Base-by-base conservation (phyloP, 2,329 filamentous ascomycete genomes). In the Cucurbitaria berberidis region DNA sequence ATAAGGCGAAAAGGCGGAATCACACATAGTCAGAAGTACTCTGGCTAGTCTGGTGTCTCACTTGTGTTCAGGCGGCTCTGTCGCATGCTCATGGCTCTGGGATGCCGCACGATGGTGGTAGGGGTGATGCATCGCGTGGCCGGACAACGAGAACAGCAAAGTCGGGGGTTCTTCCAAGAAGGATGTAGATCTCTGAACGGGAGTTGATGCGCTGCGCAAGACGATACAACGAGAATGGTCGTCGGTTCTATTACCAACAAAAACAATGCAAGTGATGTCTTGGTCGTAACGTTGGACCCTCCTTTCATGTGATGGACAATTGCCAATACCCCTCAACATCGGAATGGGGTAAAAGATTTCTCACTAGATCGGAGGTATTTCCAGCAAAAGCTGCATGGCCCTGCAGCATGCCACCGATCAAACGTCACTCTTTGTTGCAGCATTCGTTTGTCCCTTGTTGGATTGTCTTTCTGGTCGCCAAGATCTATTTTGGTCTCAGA, bases 401-500 rank as follows among this genome's bases (percentile, higher is more conserved):
- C 13, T 34, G 30, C 30, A 34, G 30, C 30, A 15, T 34, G 29
- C 42, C 42, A 45, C n/a, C n/a, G 24, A 18, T 22, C n/a, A 35
- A 18, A 34, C 42, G 29, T 34, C 30, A 45, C 26, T 41, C 18
- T 34, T 22, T 7, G 8, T n/a, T 32, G 35, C 36, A 39, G 36
- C 36, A 39, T 39, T 13, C 15, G 19, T 15, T 39, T 24, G 36
- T 39, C 10, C 18, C 18, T 16, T 30, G 21, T 16, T 10, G 16
- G 13, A 40, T 18, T 22, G 10, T 13, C 16, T 9, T 36, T 22
- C 35, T 24, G 22, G 34, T 15, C 22, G 51, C 45, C 45, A 48
- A 53, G 51, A 22, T 53, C 51, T 53, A 53, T 53, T 53, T 53
- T 53, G 44, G 43, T 26, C 34, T 18, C 26, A 48, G 35, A 32